Percentiles rank a stretch among this genome's conserved stretches.
phyloP scores from a whole-genome alignment of 768 basidiomycete genomes.

The Polyporus arcularius region DNA sequence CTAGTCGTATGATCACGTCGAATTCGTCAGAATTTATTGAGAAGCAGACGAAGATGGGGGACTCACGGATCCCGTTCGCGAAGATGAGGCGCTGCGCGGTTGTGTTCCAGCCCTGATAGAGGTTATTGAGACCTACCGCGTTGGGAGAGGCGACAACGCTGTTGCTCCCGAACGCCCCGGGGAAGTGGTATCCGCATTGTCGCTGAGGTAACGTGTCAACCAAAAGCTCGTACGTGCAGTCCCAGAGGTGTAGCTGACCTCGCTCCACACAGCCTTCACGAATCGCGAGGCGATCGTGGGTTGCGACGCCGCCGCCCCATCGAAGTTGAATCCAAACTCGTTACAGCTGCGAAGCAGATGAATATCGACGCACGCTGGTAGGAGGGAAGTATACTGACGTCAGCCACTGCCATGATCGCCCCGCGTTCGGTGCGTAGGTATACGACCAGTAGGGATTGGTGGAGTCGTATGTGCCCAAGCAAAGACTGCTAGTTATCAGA shows the following conservation, averaged over 20 bases:
- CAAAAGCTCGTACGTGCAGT: not conserved
- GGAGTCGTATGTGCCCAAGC: constrained; percentile 41
- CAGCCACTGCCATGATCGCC: constrained; percentile 69
- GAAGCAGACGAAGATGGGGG: not conserved
- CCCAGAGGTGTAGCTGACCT: constrained; percentile 34
- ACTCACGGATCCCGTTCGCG: constrained; percentile 66
- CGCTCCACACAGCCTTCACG: constrained; percentile 50
- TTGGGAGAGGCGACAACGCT: constrained; percentile 42
- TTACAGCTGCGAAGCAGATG: constrained; percentile 48
- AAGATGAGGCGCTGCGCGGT: constrained; percentile 61
- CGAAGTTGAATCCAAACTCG: constrained; percentile 54
- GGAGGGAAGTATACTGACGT: constrained; percentile 33
- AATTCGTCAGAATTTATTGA: not conserved
- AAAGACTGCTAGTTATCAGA: constrained; percentile 22
- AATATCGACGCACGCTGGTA: constrained; percentile 24
- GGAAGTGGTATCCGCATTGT: constrained; percentile 69
- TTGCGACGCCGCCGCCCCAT: constrained; percentile 34
- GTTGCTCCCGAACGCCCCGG: constrained; percentile 47
- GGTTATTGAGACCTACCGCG: constrained; percentile 41
- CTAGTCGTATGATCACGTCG: constrained; percentile 33
- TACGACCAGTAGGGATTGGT: constrained; percentile 49
- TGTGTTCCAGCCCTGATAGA: constrained; percentile 66
- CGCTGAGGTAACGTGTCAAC: constrained; percentile 38
- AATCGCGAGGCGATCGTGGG: constrained; percentile 51
- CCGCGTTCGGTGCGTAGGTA: constrained; percentile 48